A percentile compares a stretch with the other conserved stretches of the same genome.
Evolutionary conservation across 164 flowering plant species (phyloP).

Genomic region (Sedum album): DNA sequence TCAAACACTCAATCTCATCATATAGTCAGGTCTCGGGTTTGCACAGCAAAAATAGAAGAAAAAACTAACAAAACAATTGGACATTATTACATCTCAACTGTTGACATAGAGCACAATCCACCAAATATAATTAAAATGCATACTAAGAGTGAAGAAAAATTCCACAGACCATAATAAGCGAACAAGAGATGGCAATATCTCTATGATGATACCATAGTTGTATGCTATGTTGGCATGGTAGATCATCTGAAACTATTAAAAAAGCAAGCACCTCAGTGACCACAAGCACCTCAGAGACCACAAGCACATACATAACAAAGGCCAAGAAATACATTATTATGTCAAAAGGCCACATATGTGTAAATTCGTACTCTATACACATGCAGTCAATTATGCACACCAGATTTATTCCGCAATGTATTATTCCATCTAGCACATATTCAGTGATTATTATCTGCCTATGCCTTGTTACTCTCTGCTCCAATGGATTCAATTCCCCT

Average conservation of each 20-base stretch:
- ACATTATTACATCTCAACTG: too few relatives aligned
- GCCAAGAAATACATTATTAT: not conserved
- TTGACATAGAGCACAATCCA: too few relatives aligned
- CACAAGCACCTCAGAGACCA: not conserved
- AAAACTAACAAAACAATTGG: not conserved
- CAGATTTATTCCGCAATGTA: not conserved
- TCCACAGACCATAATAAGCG: not conserved
- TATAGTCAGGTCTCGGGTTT: too few relatives aligned
- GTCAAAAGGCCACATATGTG: not conserved
- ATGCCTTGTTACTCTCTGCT: not conserved
- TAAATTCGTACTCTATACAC: not conserved
- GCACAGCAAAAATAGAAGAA: too few relatives aligned
- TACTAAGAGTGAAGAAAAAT: not conserved
- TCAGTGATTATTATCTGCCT: not conserved
- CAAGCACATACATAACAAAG: too few relatives aligned
- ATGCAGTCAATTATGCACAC: not conserved
- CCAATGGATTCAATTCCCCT: not conserved
- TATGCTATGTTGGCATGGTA: not conserved
- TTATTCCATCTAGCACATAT: not conserved
- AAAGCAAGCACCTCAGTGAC: not conserved
- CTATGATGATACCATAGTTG: not conserved
- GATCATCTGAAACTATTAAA: not conserved
- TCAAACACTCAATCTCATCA: not conserved
- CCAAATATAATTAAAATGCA: not conserved
- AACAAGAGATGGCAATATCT: not conserved